phyloP scores from a whole-genome alignment of 176 grass and related monocot genomes.

The Juncus inflexus region DNA sequence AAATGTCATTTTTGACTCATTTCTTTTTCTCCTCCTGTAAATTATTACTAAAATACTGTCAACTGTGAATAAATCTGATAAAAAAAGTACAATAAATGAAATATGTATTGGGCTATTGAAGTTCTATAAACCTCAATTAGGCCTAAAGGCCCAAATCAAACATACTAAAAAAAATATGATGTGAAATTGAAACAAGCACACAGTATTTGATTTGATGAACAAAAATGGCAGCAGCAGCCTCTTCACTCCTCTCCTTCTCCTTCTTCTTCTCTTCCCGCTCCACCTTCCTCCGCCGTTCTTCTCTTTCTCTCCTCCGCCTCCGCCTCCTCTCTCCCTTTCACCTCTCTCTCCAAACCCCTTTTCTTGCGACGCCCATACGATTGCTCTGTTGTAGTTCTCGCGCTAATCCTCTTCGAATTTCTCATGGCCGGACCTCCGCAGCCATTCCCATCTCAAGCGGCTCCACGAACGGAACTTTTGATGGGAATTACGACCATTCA shows the following conservation, averaged over 20 bases:
- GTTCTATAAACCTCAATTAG: background rate
- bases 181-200: background rate
- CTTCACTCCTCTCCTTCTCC: slow-evolving; percentile 35
- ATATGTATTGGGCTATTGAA: background rate
- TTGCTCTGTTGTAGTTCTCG: slow-evolving; percentile 13
- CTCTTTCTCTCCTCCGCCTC: slow-evolving; percentile 23
- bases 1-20: background rate
- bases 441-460: background rate
- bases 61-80: background rate
- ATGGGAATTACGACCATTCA: slow-evolving; percentile 6
- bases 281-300: slow-evolving; percentile 26
- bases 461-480: background rate
- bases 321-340: background rate
- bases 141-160: background rate
- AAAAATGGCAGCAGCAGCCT: slow-evolving; percentile 9
- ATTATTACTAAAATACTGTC: no score
- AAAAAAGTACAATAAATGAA: background rate
- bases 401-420: background rate
- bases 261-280: slow-evolving; percentile 14
- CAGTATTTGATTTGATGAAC: background rate
- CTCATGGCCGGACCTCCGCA: slow-evolving; percentile 29
- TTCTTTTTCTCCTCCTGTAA: slow-evolving; percentile 6
- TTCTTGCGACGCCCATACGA: slow-evolving; percentile 22
- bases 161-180: background rate
- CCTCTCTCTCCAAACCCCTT: slow-evolving; percentile 1